These are phyloP conservation scores for Termitomyces sp. DNA, from an alignment of 768 basidiomycete species.

Conservation along the genomic window DNA sequence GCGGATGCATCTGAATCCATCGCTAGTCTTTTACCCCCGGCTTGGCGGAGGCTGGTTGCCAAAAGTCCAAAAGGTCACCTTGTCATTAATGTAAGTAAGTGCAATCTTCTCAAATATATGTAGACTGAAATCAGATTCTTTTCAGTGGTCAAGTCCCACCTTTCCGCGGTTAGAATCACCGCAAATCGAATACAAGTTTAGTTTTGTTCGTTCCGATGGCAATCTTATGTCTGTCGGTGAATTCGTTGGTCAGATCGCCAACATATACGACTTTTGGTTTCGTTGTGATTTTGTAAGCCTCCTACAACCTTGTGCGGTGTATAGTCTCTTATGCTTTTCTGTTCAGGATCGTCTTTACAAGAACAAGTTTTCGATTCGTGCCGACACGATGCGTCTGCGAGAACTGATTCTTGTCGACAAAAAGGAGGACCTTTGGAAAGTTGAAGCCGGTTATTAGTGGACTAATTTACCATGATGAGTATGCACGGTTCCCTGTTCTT, in stretches of 20 bases:
- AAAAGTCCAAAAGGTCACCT: not conserved
- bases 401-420: constrained; percentile 1
- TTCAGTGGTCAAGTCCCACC: not conserved
- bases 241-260: constrained; percentile 2
- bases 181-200: constrained; percentile 1
- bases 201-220: not conserved
- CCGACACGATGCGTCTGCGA: not conserved
- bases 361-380: not conserved
- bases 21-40: not conserved
- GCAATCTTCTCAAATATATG: too few species aligned
- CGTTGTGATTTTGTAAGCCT: not conserved
- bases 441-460: not conserved
- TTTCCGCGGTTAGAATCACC: not conserved
- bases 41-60: not conserved
- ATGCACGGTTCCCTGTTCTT: not conserved
- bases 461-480: too few species aligned
- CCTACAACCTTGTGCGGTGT: too few species aligned
- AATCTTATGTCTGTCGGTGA: not conserved
- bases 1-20: not conserved
- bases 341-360: not conserved
- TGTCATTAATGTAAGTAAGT: not conserved
- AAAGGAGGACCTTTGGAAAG: constrained; percentile 1
- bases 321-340: not conserved
- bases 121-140: too few species aligned
- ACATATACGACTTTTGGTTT: constrained; percentile 6